Conservation (phyloP, 805 yeast species). For the Yamadazyma scolyti region DNA sequence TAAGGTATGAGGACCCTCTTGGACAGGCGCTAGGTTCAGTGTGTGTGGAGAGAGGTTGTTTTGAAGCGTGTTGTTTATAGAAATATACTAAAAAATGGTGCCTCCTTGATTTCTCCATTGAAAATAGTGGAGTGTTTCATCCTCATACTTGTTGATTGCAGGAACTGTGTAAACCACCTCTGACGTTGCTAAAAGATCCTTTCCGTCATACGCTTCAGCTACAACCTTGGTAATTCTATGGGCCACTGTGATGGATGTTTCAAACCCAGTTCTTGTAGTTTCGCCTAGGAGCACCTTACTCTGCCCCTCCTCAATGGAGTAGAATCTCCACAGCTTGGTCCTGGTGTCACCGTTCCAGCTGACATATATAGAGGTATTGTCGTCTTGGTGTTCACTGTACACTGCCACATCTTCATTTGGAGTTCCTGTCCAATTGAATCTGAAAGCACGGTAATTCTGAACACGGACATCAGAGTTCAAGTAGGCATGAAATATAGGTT, state of each 20-base stretch:
- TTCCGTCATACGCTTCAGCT: slow-evolving; percentile 7
- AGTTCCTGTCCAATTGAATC: slow-evolving; percentile 28
- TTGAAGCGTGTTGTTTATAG: too few species aligned
- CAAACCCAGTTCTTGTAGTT: slow-evolving; percentile 23
- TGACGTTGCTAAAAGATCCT: slow-evolving; percentile 3
- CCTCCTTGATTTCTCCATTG: too few species aligned
- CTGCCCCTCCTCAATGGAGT: slow-evolving; percentile 6
- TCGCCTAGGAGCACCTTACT: slow-evolving; percentile 13
- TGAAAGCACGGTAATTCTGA: slow-evolving; percentile 35
- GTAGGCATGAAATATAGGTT: slow-evolving; percentile 29
- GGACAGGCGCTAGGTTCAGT: too few species aligned
- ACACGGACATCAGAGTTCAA: slow-evolving; percentile 24
- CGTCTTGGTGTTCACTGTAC: slow-evolving; percentile 12
- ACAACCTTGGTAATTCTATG: neutral
- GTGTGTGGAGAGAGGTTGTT: too few species aligned
- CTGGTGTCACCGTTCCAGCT: slow-evolving; percentile 38
- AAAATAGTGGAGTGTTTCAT: too few species aligned
- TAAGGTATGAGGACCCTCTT: too few species aligned
- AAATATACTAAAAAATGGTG: too few species aligned
- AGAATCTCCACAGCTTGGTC: slow-evolving; percentile 27
- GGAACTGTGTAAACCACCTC: slow-evolving; percentile 1
- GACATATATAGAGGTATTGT: slow-evolving; percentile 20
- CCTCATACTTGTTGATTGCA: too few species aligned
- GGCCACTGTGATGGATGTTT: slow-evolving; percentile 13
- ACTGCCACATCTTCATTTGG: slow-evolving; percentile 31